A percentile compares a stretch with the other conserved stretches of the same genome.
These are phyloP conservation scores for Colletotrichum sp. DNA, from an alignment of 2,329 filamentous ascomycete species.

Conservation along the genomic window DNA sequence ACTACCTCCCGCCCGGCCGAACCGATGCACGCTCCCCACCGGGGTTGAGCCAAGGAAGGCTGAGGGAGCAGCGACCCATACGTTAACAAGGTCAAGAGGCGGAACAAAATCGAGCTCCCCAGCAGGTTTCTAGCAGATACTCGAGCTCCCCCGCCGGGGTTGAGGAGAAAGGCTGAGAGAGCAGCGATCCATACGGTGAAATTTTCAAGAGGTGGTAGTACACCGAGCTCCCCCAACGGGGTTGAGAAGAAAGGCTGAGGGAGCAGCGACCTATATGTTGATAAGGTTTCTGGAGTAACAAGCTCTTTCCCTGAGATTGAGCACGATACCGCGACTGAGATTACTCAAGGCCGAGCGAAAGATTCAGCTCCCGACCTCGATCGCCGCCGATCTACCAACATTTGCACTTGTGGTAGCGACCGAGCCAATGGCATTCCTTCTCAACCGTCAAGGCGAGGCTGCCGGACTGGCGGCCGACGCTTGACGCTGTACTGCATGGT, in stretches of 20 bases:
- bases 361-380: no score
- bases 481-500: no score
- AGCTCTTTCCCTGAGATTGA: not conserved
- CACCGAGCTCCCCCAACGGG: not conserved
- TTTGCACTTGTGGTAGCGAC: no score
- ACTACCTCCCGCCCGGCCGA: no score
- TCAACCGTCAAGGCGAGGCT: no score
- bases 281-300: not conserved
- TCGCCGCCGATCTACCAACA: no score
- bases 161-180: not conserved
- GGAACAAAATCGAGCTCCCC: not conserved
- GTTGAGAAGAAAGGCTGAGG: not conserved
- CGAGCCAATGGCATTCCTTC: no score
- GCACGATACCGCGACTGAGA: no score
- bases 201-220: no score
- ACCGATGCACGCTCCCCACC: not conserved
- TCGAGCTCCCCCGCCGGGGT: not conserved
- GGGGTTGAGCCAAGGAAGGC: not conserved
- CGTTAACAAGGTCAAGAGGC: not conserved
- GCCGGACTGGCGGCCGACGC: no score
- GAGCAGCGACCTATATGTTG: not conserved
- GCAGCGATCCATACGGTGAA: not conserved
- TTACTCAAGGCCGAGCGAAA: no score
- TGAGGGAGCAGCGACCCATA: not conserved
- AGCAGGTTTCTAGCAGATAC: no score